Conservation (phyloP, 208 protist species). For the Acanthamoeba healyi region DNA sequence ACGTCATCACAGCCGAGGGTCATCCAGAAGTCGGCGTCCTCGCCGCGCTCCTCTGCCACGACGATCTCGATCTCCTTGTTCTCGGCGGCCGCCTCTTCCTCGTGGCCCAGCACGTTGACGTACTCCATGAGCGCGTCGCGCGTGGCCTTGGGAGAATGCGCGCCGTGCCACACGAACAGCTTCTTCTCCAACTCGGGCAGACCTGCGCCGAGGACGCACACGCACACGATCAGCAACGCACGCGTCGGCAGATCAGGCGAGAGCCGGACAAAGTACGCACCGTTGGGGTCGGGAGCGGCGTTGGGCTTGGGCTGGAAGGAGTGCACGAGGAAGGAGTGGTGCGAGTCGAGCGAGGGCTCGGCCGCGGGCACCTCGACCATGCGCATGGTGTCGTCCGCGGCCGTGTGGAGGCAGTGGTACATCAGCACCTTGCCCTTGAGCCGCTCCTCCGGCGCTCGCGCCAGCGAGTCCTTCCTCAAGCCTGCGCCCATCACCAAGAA, state of each 20-base stretch:
- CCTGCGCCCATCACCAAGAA: background rate
- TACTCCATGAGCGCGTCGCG: conserved; percentile 56
- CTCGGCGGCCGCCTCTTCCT: background rate
- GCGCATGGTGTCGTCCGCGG: conserved; percentile 58
- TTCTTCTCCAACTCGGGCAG: conserved; percentile 52
- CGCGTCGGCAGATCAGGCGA: too few species aligned
- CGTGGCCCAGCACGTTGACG: conserved; percentile 52
- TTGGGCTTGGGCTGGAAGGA: conserved; percentile 53
- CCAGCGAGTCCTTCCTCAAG: conserved; percentile 37
- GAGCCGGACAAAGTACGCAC: background rate
- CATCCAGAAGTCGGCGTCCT: conserved; percentile 68
- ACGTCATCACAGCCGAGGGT: conserved; percentile 65
- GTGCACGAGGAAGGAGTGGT: conserved; percentile 49
- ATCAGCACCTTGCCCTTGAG: conserved; percentile 59
- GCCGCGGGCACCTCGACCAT: conserved; percentile 45
- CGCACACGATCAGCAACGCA: too few species aligned
- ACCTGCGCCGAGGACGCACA: background rate
- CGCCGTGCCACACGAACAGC: conserved; percentile 63
- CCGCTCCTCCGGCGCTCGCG: conserved; percentile 17
- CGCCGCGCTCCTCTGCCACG: conserved; percentile 31
- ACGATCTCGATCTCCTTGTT: conserved; percentile 24
- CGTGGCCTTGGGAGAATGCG: conserved; percentile 28
- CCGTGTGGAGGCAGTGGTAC: conserved; percentile 56
- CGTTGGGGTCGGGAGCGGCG: background rate
- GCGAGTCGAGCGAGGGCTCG: conserved; percentile 35